phyloP scores from a whole-genome alignment of 2,329 filamentous ascomycete genomes.

The Scedosporium boydii region DNA sequence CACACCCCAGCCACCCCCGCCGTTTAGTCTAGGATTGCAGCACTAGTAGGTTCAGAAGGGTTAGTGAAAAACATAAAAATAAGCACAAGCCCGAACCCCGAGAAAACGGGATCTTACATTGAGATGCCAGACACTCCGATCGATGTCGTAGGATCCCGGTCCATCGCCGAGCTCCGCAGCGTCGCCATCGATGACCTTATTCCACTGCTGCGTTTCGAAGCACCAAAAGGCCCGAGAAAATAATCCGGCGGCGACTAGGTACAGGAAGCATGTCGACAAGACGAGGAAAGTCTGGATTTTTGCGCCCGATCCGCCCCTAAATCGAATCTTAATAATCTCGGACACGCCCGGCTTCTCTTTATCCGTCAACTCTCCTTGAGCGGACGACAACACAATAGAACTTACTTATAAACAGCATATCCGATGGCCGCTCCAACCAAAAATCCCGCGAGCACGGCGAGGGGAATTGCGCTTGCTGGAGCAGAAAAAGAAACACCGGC shows the following conservation, averaged over 20 bases:
- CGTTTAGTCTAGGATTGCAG: constrained; percentile 55
- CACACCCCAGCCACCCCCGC: constrained; percentile 61
- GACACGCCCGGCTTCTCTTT: too few relatives aligned
- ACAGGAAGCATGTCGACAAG: constrained; percentile 67
- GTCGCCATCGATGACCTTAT: constrained; percentile 45
- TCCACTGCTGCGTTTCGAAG: constrained; percentile 59
- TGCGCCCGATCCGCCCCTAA: constrained; percentile 18
- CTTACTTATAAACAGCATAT: constrained; percentile 63
- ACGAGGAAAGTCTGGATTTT: constrained; percentile 62
- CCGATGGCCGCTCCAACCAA: constrained; percentile 53
- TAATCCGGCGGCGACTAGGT: constrained; percentile 71
- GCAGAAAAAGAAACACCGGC: constrained; percentile 63
- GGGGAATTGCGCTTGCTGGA: constrained; percentile 59
- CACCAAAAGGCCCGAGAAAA: constrained; percentile 68
- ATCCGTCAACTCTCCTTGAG: constrained; percentile 13
- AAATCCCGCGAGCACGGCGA: constrained; percentile 60
- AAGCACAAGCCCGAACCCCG: constrained; percentile 13
- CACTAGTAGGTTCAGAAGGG: constrained; percentile 35
- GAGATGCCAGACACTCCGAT: constrained; percentile 69
- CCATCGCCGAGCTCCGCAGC: constrained; percentile 41
- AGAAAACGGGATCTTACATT: constrained; percentile 43
- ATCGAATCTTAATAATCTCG: constrained; percentile 26
- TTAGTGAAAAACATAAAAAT: constrained; percentile 18
- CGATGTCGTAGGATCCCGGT: constrained; percentile 69
- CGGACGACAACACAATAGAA: neutral